Evolutionary conservation across 371 early-diverging fungal species (phyloP), one percentile per base, ranked within the genome.

Genomic region (Funneliformis caledonium): DNA sequence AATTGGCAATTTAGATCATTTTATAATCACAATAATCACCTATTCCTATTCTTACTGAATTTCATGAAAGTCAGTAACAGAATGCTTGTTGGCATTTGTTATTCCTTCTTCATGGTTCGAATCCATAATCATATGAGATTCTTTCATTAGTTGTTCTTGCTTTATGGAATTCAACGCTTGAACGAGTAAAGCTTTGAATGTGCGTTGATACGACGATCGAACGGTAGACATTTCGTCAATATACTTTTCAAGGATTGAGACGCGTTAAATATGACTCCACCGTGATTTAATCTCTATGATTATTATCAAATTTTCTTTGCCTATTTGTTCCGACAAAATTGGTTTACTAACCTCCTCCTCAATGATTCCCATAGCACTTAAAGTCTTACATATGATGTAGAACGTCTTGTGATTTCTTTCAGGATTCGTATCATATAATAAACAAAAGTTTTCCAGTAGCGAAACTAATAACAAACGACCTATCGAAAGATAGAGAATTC

Each of bases 361-460:
- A 61, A 75, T 76, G 5, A 82, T 78, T 47, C 82, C 94, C 87
- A 92, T 87, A 45, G 89, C 88, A 47, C 87, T 87, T 26, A 92
- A 83, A 0, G 89, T 91, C 81, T 89, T 90, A 84, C 90, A 89
- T 60, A 94, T 90, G 43, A 94, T 86, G 79, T 93, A 94, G 80
- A 97, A 97, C n/a, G 96, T 88, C 77, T 90, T 87, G 60, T 92
- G 92, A 83, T 95, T 96, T 70, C 91, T 89, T 81, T 94, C 92
- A 0, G 95, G 95, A 33, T 91, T 89, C 80, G 94, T 93, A 79
- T 95, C 95, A 84, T 96, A 95, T 19, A 95, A 84, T 64, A 91
- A 85, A 84, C 96, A 95, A 87, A 96, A 97, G 82, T 94, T 94
- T 76, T 95, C 94, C 1, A 94, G 87, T 31, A 95, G 84, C 12